Evolutionary conservation across 176 grass and related monocot species (phyloP), one percentile per base, ranked within the genome.

Genomic region (Eragrostis curvula): DNA sequence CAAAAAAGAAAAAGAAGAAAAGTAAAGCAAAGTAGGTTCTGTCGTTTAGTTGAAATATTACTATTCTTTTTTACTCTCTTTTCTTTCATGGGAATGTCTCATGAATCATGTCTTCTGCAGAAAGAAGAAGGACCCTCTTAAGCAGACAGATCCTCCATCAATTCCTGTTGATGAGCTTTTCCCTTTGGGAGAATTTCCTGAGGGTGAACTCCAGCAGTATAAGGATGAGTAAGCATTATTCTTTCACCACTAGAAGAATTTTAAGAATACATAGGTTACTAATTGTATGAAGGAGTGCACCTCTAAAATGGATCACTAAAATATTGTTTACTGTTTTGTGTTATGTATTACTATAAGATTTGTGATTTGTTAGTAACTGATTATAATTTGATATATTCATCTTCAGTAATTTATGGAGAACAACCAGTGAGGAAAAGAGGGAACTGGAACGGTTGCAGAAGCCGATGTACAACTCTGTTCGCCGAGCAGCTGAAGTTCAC

Each of bases 401-500:
- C 14, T 78, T 66, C 86, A 96, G 96, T 78, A 96, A 96, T 70
- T 83, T 99, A 16, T 99, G 93, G 96, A 95, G 96, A 87, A 95
- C 83, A 80, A 90, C 93, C 67, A 96, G 86, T 40, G 93, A 93
- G 85, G 96, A 99, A 87, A 99, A 99, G 85, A 96, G 91, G 74
- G 96, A 96, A 74, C 73, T 92, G 17, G 96, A 99, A 66, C 87
- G 96, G 42, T 77, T 96, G 21, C 82, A 99, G 36, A 99, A 93
- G 82, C 91, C 90, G 3, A 96, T 96, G 70, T 99, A 96, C 75
- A 96, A 88, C 79, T 51, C 93, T 87, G 72, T 99, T 71, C 93
- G 91, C 44, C 91, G 85, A 86, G 96, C 96, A 74, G 93, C 96
- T 73, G 93, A 99, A 96, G 96, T 99, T 89, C 96, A 99, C 85